Evolutionary conservation across 1,139 yeast genomes (phyloP).

Genomic region (Protomyces pachydermus): DNA sequence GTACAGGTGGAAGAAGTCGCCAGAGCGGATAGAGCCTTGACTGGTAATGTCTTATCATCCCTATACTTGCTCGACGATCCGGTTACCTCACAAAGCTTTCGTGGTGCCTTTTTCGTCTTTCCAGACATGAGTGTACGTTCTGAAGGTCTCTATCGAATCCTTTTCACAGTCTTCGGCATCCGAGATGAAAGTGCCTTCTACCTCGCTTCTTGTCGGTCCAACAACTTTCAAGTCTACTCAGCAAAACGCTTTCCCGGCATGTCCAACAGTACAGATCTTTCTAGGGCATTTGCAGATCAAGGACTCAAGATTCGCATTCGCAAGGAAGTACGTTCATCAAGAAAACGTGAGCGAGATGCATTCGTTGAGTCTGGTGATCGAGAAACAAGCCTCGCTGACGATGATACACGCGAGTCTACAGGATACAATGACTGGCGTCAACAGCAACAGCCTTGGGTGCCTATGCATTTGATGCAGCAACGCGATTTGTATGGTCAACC

Average conservation of each 20-base stretch:
- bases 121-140: constrained; percentile 40
- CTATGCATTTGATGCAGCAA: no score
- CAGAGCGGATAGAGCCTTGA: background rate
- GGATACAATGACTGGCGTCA: no score
- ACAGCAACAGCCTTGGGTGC: no score
- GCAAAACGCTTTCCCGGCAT: constrained; percentile 43
- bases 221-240: constrained; percentile 39
- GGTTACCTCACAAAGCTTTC: background rate
- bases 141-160: constrained; percentile 39
- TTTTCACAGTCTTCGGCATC: constrained; percentile 36
- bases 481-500: no score
- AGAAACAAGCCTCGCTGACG: no score
- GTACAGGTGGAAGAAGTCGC: background rate
- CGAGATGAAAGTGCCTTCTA: background rate
- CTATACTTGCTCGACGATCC: constrained; percentile 15
- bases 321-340: constrained; percentile 18
- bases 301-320: constrained; percentile 22
- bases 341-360: background rate
- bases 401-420: no score
- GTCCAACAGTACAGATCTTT: constrained; percentile 21
- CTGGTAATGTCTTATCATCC: constrained; percentile 15
- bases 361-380: background rate
- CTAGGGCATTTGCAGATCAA: constrained; percentile 21
- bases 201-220: constrained; percentile 32
- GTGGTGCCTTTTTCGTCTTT: constrained; percentile 37